These are phyloP conservation scores for Alternaria atra DNA, from an alignment of 2,329 filamentous ascomycete species.

Conservation along the genomic window DNA sequence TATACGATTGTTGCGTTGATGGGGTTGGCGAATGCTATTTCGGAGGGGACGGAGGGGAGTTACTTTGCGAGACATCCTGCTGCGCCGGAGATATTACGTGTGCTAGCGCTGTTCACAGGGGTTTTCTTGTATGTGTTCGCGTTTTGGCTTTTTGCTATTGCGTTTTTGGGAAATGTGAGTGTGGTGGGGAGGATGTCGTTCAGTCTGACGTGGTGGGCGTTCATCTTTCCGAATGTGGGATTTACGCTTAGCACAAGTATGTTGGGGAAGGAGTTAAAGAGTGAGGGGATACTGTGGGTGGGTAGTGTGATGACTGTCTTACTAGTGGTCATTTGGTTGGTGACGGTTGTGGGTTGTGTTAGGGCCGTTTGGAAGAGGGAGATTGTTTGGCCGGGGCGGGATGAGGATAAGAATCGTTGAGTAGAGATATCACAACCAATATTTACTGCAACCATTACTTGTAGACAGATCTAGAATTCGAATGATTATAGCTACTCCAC, in stretches of 20 bases:
- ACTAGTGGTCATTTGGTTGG: constrained; percentile 61
- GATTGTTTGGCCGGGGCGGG: constrained; percentile 63
- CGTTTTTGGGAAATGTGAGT: constrained; percentile 38
- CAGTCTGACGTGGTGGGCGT: constrained; percentile 67
- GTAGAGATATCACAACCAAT: not conserved
- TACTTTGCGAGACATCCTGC: constrained; percentile 34
- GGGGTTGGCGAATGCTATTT: constrained; percentile 67
- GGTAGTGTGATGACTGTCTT: constrained; percentile 60
- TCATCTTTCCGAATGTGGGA: constrained; percentile 56
- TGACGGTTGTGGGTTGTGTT: constrained; percentile 59
- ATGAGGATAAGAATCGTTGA: constrained; percentile 39
- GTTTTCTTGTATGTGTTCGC: constrained; percentile 71
- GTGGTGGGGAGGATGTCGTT: constrained; percentile 55
- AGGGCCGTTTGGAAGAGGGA: constrained; percentile 60
- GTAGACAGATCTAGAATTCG: no score
- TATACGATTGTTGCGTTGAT: constrained; percentile 77
- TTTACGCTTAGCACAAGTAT: constrained; percentile 49
- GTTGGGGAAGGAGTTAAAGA: constrained; percentile 45
- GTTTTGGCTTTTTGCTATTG: constrained; percentile 61
- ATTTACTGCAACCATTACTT: no score
- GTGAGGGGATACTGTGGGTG: constrained; percentile 48
- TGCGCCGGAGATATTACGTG: constrained; percentile 46
- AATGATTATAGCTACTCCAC: no score
- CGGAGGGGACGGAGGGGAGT: constrained; percentile 43
- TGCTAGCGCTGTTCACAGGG: constrained; percentile 54